Evolutionary conservation across 139 green algal species (phyloP).

Genomic region (Chlamydomonas urium): DNA sequence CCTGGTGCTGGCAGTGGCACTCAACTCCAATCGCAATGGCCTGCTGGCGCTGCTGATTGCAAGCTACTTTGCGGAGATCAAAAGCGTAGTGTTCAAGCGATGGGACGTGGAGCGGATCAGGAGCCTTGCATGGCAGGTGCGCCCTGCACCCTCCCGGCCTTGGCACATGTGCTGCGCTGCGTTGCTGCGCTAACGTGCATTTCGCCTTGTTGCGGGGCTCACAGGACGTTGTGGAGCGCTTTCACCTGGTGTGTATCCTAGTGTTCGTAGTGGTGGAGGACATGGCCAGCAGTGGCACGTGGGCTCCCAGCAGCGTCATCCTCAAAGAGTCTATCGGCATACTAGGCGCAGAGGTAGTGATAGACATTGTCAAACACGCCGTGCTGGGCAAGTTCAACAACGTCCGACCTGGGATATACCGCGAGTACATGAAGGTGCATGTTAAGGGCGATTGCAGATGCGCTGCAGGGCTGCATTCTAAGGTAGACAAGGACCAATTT

Average conservation of each 20-base stretch:
- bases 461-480: not conserved
- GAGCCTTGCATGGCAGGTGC: conserved; percentile 30
- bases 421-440: conserved; percentile 7
- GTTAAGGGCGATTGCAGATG: not conserved
- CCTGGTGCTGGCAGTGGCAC: conserved; percentile 73
- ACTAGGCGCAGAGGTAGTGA: conserved; percentile 35
- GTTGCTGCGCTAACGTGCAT: too few relatives aligned
- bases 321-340: conserved; percentile 17
- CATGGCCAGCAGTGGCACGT: conserved; percentile 50
- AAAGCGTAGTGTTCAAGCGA: conserved; percentile 55
- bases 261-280: conserved; percentile 82
- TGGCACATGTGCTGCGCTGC: conserved; percentile 2
- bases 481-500: too few relatives aligned
- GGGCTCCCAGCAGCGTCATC: conserved; percentile 16
- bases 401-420: conserved; percentile 76
- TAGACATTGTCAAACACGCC: conserved; percentile 87
- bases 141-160: not conserved
- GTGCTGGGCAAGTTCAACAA: conserved; percentile 90
- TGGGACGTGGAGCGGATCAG: conserved; percentile 44
- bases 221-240: conserved; percentile 86
- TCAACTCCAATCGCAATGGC: conserved; percentile 72
- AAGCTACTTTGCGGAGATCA: conserved; percentile 90
- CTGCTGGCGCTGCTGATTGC: conserved; percentile 84
- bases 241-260: conserved; percentile 75
- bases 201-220: too few relatives aligned